phyloP scores from a whole-genome alignment of 2,329 filamentous ascomycete species.

The Talaromyces atroroseus region DNA sequence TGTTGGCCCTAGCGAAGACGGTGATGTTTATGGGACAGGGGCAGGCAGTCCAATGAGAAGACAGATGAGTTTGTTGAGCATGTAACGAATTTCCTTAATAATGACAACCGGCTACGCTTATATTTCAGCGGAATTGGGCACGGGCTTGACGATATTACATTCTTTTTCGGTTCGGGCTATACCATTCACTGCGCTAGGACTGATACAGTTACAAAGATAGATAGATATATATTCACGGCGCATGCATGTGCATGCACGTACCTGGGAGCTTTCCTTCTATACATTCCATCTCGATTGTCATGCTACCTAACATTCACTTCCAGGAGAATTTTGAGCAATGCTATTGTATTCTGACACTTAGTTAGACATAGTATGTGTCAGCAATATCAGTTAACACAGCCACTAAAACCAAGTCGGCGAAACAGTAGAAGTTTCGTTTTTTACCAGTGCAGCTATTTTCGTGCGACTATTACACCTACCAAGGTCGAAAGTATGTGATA shows the following conservation, averaged over 20 bases:
- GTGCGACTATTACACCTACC: too few species aligned
- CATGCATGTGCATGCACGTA: background rate
- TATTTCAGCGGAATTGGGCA: background rate
- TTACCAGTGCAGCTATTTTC: too few species aligned
- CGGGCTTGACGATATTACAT: background rate
- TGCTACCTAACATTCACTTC: too few species aligned
- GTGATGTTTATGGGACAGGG: conserved; percentile 47
- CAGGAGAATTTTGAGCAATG: too few species aligned
- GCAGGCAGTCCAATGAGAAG: conserved; percentile 62
- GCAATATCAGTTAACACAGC: too few species aligned
- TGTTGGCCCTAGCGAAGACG: conserved; percentile 61
- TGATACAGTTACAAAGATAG: background rate
- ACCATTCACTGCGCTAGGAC: background rate
- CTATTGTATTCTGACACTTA: too few species aligned
- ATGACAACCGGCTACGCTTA: background rate
- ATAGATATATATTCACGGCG: background rate
- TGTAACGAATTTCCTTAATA: conserved; percentile 35
- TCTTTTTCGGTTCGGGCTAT: background rate
- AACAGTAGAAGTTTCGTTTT: too few species aligned
- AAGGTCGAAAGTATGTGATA: too few species aligned
- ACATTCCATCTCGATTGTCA: too few species aligned
- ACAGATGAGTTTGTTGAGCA: conserved; percentile 68
- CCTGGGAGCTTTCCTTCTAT: background rate
- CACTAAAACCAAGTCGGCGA: too few species aligned
- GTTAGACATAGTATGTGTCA: too few species aligned